Conservation (phyloP, 2,329 filamentous ascomycete genomes). For the Akanthomyces muscarius region DNA sequence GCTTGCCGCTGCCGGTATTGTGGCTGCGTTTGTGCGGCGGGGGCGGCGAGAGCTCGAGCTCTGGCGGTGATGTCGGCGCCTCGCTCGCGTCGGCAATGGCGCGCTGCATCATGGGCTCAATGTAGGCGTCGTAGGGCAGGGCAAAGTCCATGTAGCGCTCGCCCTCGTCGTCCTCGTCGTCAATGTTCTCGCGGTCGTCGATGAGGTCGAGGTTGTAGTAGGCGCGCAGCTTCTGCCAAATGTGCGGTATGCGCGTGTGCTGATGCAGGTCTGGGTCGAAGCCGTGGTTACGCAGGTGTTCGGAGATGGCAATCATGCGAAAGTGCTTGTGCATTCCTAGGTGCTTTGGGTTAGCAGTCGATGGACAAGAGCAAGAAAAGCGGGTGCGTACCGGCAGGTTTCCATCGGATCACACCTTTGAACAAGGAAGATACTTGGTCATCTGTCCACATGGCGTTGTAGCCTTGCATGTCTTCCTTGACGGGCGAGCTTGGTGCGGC, state of each 20-base stretch:
- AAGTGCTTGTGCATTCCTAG: constrained; percentile 90
- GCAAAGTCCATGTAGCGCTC: constrained; percentile 63
- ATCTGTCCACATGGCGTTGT: constrained; percentile 81
- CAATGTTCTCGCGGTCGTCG: constrained; percentile 74
- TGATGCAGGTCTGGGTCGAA: constrained; percentile 64
- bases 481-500: constrained; percentile 37
- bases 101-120: constrained; percentile 44
- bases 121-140: constrained; percentile 48
- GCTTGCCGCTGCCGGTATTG: constrained; percentile 25
- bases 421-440: constrained; percentile 91
- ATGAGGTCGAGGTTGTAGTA: constrained; percentile 84
- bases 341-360: background rate
- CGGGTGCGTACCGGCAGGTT: constrained; percentile 70
- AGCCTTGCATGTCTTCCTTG: constrained; percentile 29
- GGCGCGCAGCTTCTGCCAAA: constrained; percentile 81
- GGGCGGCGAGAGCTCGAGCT: constrained; percentile 35
- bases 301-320: constrained; percentile 80
- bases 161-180: constrained; percentile 54
- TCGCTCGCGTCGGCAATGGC: constrained; percentile 44
- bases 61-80: constrained; percentile 43
- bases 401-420: constrained; percentile 90
- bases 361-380: background rate
- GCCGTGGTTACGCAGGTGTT: constrained; percentile 75
- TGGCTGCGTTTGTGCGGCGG: constrained; percentile 16
- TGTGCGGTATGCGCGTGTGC: constrained; percentile 85